Evolutionary conservation across 768 basidiomycete genomes (phyloP).

Genomic region (Daedaleopsis nitida): DNA sequence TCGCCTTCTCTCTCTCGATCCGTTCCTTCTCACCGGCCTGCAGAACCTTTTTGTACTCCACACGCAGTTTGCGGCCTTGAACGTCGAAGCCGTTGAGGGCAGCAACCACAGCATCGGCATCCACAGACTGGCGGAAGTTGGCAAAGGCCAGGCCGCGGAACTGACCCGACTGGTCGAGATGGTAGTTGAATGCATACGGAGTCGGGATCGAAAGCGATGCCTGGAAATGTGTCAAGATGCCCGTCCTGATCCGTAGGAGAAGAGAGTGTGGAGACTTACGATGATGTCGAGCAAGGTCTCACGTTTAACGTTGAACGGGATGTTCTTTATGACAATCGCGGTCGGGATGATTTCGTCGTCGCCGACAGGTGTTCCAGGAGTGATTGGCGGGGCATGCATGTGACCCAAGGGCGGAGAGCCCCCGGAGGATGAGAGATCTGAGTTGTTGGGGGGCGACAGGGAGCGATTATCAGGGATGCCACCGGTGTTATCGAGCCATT

Average conservation of each 20-base stretch:
- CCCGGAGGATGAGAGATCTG: conserved; percentile 86
- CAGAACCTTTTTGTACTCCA: conserved; percentile 99
- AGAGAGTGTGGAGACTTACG: conserved; percentile 50
- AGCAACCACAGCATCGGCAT: conserved; percentile 94
- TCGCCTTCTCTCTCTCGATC: conserved; percentile 97
- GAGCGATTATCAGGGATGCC: conserved; percentile 68
- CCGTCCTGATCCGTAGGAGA: neutral
- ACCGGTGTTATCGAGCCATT: conserved; percentile 77
- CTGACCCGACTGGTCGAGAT: conserved; percentile 92
- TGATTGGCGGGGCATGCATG: conserved; percentile 44
- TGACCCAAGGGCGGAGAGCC: conserved; percentile 66
- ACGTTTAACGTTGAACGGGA: conserved; percentile 97
- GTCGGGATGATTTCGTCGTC: conserved; percentile 98
- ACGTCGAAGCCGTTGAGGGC: conserved; percentile 97
- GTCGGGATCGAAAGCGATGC: conserved; percentile 91
- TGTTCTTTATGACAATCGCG: conserved; percentile 99
- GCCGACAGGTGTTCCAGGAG: conserved; percentile 51
- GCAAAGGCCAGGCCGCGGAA: conserved; percentile 99
- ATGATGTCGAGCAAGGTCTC: conserved; percentile 97
- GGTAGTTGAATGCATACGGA: conserved; percentile 99
- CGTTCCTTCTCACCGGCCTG: conserved; percentile 99
- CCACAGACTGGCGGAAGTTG: conserved; percentile 89
- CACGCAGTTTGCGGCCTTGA: conserved; percentile 94
- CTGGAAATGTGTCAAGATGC: conserved; percentile 38
- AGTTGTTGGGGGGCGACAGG: conserved; percentile 83